Conservation (phyloP, 2,329 filamentous ascomycete genomes). For the Aplosporella prunicola region DNA sequence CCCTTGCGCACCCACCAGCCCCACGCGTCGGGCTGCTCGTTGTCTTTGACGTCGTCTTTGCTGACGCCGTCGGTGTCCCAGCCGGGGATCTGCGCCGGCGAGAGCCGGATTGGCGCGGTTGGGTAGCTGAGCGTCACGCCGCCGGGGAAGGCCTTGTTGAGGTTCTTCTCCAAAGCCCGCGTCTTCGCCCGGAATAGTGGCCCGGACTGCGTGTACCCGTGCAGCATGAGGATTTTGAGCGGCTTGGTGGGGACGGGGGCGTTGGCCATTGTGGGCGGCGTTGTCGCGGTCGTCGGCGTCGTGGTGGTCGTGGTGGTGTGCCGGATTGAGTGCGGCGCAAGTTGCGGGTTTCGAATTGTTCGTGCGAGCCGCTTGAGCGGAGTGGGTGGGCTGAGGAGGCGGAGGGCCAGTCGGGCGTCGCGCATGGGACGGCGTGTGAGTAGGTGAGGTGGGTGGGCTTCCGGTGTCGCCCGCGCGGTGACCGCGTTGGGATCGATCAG, state of each 20-base stretch:
- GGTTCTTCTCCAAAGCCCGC: constrained; percentile 71
- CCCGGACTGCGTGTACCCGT: constrained; percentile 84
- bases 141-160: constrained; percentile 61
- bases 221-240: constrained; percentile 42
- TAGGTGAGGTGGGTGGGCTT: too few species aligned
- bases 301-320: too few species aligned
- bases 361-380: too few species aligned
- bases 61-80: constrained; percentile 14
- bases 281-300: too few species aligned
- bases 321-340: too few species aligned
- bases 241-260: constrained; percentile 23
- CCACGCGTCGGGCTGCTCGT: constrained; percentile 57
- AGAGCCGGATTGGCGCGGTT: constrained; percentile 35
- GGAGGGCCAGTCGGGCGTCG: too few species aligned
- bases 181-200: constrained; percentile 79
- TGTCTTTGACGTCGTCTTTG: constrained; percentile 28
- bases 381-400: too few species aligned
- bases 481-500: too few species aligned
- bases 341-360: too few species aligned
- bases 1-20: constrained; percentile 69
- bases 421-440: too few species aligned
- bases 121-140: constrained; percentile 40
- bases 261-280: constrained; percentile 25
- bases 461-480: too few species aligned
- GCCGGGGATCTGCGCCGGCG: constrained; percentile 37